Conservation (phyloP, 768 basidiomycete species). For the Heimioporus sp. region DNA sequence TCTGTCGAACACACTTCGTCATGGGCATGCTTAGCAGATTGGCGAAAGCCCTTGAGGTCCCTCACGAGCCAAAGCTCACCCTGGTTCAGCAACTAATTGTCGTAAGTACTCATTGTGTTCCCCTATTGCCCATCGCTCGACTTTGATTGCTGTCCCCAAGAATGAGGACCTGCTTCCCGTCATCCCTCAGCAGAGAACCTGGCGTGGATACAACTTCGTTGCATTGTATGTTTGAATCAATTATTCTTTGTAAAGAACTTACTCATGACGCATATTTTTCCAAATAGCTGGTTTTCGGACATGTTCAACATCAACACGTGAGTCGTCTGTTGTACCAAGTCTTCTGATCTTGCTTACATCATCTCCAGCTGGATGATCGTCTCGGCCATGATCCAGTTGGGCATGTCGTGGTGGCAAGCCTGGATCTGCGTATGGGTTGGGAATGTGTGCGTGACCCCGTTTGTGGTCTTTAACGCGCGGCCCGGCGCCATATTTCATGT, state of each 20-base stretch:
- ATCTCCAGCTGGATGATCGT: constrained; percentile 67
- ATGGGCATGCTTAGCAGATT: constrained; percentile 28
- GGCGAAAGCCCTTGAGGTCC: constrained; percentile 44
- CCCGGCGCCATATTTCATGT: constrained; percentile 77
- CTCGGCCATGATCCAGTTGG: constrained; percentile 69
- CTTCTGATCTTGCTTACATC: not conserved
- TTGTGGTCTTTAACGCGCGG: constrained; percentile 75
- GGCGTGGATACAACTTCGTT: constrained; percentile 64
- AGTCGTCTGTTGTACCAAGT: constrained; percentile 23
- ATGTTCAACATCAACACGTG: constrained; percentile 78
- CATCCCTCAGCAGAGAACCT: constrained; percentile 57
- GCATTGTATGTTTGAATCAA: constrained; percentile 48
- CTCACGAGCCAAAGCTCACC: constrained; percentile 52
- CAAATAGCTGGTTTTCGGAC: constrained; percentile 72
- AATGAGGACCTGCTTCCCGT: constrained; percentile 77
- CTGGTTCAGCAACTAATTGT: constrained; percentile 57
- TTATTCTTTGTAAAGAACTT: not conserved
- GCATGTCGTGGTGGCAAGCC: constrained; percentile 82
- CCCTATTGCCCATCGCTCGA: not conserved
- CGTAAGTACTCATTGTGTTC: constrained; percentile 32
- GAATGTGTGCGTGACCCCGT: constrained; percentile 58
- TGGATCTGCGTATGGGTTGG: constrained; percentile 78
- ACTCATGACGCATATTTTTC: constrained; percentile 1
- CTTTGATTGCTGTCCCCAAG: constrained; percentile 31
- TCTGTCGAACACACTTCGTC: not conserved